Conservation (phyloP, 345 rosid species). For the Balakata baccata region DNA sequence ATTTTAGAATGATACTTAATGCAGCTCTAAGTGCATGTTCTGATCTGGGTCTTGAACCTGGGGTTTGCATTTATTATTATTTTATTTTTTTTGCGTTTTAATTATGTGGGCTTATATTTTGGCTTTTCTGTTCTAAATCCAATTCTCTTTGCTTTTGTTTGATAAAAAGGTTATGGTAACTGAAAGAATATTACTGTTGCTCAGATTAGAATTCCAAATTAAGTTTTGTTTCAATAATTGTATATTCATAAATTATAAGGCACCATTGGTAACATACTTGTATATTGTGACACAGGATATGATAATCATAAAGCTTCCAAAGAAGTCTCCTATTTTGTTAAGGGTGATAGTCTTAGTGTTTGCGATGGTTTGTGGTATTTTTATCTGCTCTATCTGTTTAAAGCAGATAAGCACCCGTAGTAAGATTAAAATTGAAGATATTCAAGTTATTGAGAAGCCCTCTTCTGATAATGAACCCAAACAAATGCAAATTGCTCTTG, state of each 20-base stretch:
- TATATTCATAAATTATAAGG: neutral
- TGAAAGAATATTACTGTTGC: no score
- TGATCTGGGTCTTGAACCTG: slow-evolving; percentile 16
- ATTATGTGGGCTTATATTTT: neutral
- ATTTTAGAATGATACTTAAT: neutral
- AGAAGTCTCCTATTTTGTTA: slow-evolving; percentile 67
- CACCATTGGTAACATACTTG: slow-evolving; percentile 2
- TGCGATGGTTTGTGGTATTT: slow-evolving; percentile 69
- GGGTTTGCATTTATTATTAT: neutral
- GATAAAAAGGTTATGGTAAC: neutral
- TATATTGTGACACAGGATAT: slow-evolving; percentile 48
- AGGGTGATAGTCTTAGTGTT: slow-evolving; percentile 68
- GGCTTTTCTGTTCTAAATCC: neutral
- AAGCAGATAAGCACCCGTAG: slow-evolving; percentile 52
- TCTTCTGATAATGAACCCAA: slow-evolving; percentile 14
- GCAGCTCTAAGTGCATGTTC: neutral
- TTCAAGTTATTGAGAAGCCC: slow-evolving; percentile 46
- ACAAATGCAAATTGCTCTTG: slow-evolving; percentile 29
- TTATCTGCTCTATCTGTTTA: slow-evolving; percentile 56
- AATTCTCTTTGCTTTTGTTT: neutral
- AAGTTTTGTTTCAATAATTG: slow-evolving; percentile 19
- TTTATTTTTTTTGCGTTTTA: neutral
- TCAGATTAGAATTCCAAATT: slow-evolving; percentile 8
- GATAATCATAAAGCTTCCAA: slow-evolving; percentile 56
- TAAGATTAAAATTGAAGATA: slow-evolving; percentile 33